Evolutionary conservation across 805 yeast species (phyloP).

Genomic region (Pichia occidentalis): DNA sequence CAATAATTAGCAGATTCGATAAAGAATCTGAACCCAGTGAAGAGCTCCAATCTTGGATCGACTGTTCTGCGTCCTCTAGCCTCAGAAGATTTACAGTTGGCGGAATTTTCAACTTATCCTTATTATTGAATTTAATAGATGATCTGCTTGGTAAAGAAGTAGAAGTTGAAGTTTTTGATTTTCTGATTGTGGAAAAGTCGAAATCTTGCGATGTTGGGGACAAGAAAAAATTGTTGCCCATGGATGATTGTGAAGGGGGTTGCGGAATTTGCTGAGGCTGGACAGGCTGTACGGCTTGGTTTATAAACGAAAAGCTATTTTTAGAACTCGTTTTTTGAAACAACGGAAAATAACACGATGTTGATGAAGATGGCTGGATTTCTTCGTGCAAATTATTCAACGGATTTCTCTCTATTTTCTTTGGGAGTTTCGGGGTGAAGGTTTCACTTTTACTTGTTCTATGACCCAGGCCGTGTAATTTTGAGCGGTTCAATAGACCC

Average conservation of each 20-base stretch:
- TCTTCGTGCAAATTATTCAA: conserved; percentile 8
- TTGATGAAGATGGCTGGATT: not conserved
- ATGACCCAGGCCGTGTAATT: conserved; percentile 10
- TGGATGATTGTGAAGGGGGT: too few relatives aligned
- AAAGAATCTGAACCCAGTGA: conserved; percentile 23
- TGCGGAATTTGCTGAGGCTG: not conserved
- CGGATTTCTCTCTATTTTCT: conserved; percentile 6
- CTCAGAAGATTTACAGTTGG: conserved; percentile 19
- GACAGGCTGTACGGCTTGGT: not conserved
- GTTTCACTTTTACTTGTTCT: conserved; percentile 15
- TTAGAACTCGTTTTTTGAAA: too few relatives aligned
- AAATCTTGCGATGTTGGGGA: conserved; percentile 6
- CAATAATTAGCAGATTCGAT: conserved; percentile 47
- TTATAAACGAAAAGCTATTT: conserved; percentile 5
- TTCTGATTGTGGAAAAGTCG: not conserved
- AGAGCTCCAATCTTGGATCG: conserved; percentile 16
- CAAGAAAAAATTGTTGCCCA: too few relatives aligned
- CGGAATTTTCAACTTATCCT: conserved; percentile 19
- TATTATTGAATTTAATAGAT: conserved; percentile 19
- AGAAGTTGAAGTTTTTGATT: conserved; percentile 13
- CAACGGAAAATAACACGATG: conserved; percentile 1
- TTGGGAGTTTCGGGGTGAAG: conserved; percentile 4
- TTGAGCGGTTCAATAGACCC: conserved; percentile 5
- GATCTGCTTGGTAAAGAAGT: conserved; percentile 17
- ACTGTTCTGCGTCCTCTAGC: conserved; percentile 15